These are phyloP conservation scores for Candida coquimbonensis DNA, from an alignment of 805 yeast genomes.

Conservation along the genomic window DNA sequence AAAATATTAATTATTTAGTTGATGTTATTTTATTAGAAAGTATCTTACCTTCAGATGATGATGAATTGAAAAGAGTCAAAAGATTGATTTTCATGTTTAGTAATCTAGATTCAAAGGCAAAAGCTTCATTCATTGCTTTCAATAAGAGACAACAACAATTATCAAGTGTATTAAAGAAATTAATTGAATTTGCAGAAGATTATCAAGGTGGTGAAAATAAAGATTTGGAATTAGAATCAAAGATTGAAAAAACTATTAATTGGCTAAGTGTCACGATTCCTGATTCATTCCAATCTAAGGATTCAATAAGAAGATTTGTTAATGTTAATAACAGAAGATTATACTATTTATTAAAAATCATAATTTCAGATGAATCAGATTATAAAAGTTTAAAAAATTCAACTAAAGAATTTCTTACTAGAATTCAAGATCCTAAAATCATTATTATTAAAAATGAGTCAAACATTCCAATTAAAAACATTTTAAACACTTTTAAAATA, in stretches of 20 bases:
- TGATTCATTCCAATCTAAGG: slow-evolving; percentile 38
- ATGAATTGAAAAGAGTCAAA: slow-evolving; percentile 39
- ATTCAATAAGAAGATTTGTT: slow-evolving; percentile 45
- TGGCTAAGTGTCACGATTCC: slow-evolving; percentile 62
- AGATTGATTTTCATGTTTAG: slow-evolving; percentile 45
- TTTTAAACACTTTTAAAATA: slow-evolving; percentile 47
- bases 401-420: slow-evolving; percentile 52
- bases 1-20: slow-evolving; percentile 54
- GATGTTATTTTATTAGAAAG: slow-evolving; percentile 56
- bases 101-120: slow-evolving; percentile 49
- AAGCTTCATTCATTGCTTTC: slow-evolving; percentile 61
- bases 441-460: slow-evolving; percentile 28
- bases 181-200: slow-evolving; percentile 42
- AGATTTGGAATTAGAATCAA: slow-evolving; percentile 23
- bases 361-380: slow-evolving; percentile 51
- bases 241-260: slow-evolving; percentile 46
- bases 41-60: slow-evolving; percentile 48
- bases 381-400: slow-evolving; percentile 54
- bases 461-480: slow-evolving; percentile 37
- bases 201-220: slow-evolving; percentile 27
- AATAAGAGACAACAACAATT: slow-evolving; percentile 60
- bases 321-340: slow-evolving; percentile 52
- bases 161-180: slow-evolving; percentile 42
- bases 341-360: slow-evolving; percentile 46
- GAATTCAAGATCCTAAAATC: slow-evolving; percentile 46